Evolutionary conservation across 768 basidiomycete species (phyloP).

Genomic region (Lyophyllum decastes): DNA sequence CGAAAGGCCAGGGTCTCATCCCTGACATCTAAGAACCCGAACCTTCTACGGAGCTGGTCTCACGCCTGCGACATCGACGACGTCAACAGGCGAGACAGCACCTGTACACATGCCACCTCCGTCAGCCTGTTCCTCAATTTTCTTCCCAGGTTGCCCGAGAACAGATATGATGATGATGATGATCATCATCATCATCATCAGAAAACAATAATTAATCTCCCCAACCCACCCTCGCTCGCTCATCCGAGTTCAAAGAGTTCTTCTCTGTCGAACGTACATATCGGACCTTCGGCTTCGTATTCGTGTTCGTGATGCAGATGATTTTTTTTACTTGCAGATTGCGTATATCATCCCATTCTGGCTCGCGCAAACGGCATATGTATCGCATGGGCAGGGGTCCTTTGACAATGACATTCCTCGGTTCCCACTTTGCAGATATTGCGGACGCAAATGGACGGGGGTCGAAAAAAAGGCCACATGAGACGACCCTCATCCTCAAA

Average conservation of each 20-base stretch:
- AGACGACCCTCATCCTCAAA: background rate
- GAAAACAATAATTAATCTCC: background rate
- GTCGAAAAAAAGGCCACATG: background rate
- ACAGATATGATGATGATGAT: background rate
- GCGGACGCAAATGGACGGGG: background rate
- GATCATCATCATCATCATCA: background rate
- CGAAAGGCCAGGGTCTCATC: background rate
- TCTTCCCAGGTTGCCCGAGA: constrained; percentile 1
- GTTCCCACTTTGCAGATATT: constrained; percentile 5
- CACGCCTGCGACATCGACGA: background rate
- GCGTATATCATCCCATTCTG: background rate
- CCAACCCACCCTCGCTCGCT: background rate
- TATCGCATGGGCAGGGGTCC: background rate
- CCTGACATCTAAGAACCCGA: background rate
- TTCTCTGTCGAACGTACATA: too few relatives aligned
- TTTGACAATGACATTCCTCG: constrained; percentile 1
- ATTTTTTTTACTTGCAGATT: too few relatives aligned
- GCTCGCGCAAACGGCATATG: background rate
- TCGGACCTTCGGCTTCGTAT: background rate
- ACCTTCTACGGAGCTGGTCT: background rate
- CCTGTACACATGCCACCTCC: background rate
- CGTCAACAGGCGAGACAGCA: background rate
- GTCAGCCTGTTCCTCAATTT: background rate
- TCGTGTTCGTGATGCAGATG: too few relatives aligned
- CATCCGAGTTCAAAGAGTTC: too few relatives aligned